Base-by-base conservation (phyloP, 768 basidiomycete genomes). In the Cubamyces sp. region DNA sequence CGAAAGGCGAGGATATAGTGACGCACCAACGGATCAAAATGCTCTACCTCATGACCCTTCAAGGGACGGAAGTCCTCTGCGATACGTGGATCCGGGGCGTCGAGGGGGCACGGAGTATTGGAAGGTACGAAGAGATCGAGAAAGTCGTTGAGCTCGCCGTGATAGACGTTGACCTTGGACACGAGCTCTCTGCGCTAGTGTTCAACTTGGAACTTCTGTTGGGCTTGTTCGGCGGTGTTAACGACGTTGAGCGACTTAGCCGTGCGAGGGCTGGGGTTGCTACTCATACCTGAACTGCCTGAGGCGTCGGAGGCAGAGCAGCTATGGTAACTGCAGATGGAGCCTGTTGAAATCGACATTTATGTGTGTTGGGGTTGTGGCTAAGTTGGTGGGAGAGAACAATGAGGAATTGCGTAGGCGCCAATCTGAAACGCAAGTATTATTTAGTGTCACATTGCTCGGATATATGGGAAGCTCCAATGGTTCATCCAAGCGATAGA, bases 31-130 rank as follows among this genome's bases (percentile, higher is more conserved):
- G 45, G 43, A 3, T 23, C 15, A 21, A 47, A 56, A 18, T 28
- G 34, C 28, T 12, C 14, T 34, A 34, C 18, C 23, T 56, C 55
- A 14, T 56, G 37, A 15, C 55, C 55, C 16, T 56, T 56, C 55
- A 43, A 21, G 18, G 42, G 42, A 5, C 5, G 16, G 18, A 16
- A 43, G 6, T 43, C 42, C 42, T 16, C 16, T 19, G 42, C 16
- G 5, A 43, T 19, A 15, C 42, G 16, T 4, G 42, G 11, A 21
- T 43, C 42, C 9, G 42, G 42, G 42, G 42, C 42, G 16, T 43
- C 42, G 3, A 43, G 42, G 2, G 42, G 42, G 9, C 42, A 43
- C 19, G 42, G 42, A 43, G 42, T 43, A 16, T 19, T 43, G 16
- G 42, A 43, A 1, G 42, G 42, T 1, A 43, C 42, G 19, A 43